phyloP scores from a whole-genome alignment of 371 early-diverging fungal species.

The Synchytrium microbalum region DNA sequence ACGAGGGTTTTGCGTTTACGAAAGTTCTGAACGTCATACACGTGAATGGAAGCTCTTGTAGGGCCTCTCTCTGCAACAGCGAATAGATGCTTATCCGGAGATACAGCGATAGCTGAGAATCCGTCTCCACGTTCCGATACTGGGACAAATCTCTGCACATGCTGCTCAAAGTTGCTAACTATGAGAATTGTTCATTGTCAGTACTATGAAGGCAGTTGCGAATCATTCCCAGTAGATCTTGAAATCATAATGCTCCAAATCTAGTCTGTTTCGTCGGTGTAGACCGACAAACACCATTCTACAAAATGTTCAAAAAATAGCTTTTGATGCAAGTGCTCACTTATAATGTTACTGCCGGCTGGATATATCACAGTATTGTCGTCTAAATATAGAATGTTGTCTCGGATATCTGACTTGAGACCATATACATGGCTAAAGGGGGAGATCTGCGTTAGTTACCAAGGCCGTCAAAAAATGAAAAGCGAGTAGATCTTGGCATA shows the following conservation, averaged over 20 bases:
- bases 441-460: background rate
- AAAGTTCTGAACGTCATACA: conserved; percentile 28
- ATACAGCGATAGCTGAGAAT: conserved; percentile 33
- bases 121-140: conserved; percentile 28
- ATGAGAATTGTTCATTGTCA: background rate
- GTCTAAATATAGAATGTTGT: conserved; percentile 39
- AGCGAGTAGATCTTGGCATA: no score
- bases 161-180: conserved; percentile 40
- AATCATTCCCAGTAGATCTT: no score
- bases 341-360: conserved; percentile 39
- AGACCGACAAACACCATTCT: no score
- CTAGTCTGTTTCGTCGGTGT: no score
- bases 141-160: conserved; percentile 40
- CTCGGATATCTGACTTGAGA: conserved; percentile 21
- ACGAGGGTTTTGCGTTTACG: conserved; percentile 24
- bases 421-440: conserved; percentile 35
- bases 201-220: no score
- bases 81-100: conserved; percentile 36
- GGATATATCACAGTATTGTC: conserved; percentile 44
- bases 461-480: no score
- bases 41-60: conserved; percentile 11
- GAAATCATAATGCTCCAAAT: no score
- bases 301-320: background rate
- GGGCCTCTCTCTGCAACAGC: conserved; percentile 36
- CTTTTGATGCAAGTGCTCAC: conserved; percentile 18